These are phyloP conservation scores for Maudiozyma saulgeensis DNA, from an alignment of 805 yeast genomes.

Conservation along the genomic window DNA sequence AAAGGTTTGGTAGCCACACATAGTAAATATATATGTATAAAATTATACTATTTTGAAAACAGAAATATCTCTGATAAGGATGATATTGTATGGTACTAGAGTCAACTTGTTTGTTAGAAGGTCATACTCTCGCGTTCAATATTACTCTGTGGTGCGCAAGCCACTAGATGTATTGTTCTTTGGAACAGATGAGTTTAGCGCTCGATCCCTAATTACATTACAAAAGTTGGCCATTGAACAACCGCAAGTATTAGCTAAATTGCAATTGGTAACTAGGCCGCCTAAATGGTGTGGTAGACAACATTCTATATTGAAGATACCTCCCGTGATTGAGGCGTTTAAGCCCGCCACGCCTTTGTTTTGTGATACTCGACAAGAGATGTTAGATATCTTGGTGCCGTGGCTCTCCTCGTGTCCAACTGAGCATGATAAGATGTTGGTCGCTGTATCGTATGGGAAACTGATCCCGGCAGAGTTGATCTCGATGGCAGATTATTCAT, in stretches of 20 bases:
- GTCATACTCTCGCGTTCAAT: no score
- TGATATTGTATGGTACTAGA: background rate
- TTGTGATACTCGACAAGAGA: constrained; percentile 18
- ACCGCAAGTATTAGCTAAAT: constrained; percentile 18
- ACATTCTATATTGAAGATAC: constrained; percentile 35
- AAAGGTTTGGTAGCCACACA: no score
- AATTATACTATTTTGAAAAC: no score
- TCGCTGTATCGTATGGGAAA: constrained; percentile 89
- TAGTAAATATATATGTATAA: no score
- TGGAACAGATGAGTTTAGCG: constrained; percentile 70
- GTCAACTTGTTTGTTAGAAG: background rate
- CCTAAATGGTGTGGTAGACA: constrained; percentile 60
- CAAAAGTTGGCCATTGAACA: constrained; percentile 15
- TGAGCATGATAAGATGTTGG: constrained; percentile 39
- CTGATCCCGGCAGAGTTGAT: constrained; percentile 63
- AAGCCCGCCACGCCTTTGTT: constrained; percentile 22
- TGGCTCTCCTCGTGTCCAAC: constrained; percentile 5
- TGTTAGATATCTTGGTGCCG: constrained; percentile 8
- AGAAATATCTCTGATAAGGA: no score
- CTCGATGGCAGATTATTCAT: constrained; percentile 40
- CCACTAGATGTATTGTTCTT: constrained; percentile 49
- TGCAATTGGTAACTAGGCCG: constrained; percentile 56
- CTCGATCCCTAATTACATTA: constrained; percentile 38
- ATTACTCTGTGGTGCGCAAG: background rate
- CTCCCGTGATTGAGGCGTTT: constrained; percentile 43